Conservation (phyloP, 805 yeast genomes). For the Vanderwaltozyma yarrowii region DNA sequence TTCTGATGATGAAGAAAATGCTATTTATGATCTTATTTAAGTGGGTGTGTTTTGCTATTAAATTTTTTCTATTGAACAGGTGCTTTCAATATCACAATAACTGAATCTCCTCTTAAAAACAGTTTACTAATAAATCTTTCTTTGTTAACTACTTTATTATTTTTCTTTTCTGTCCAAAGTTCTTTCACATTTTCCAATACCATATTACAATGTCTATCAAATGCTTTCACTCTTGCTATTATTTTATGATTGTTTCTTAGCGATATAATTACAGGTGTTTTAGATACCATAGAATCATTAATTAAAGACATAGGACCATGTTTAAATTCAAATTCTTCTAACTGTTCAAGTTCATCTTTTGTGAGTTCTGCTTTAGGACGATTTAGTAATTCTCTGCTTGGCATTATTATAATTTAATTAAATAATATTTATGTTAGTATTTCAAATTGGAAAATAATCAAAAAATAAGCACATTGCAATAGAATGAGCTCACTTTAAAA, state of each 20-base stretch:
- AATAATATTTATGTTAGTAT: slow-evolving; percentile 7
- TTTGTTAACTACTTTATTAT: slow-evolving; percentile 46
- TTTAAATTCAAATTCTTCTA: slow-evolving; percentile 82
- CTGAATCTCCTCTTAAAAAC: slow-evolving; percentile 93
- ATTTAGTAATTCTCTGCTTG: slow-evolving; percentile 51
- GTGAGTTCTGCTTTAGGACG: slow-evolving; percentile 73
- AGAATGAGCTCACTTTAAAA: no score
- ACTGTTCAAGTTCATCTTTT: slow-evolving; percentile 63
- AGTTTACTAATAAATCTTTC: slow-evolving; percentile 81
- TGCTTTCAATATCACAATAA: slow-evolving; percentile 64
- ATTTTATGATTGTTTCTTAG: slow-evolving; percentile 90
- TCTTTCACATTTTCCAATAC: slow-evolving; percentile 88
- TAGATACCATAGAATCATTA: slow-evolving; percentile 69
- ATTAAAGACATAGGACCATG: slow-evolving; percentile 87
- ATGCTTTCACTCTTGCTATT: slow-evolving; percentile 83
- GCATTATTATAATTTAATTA: neutral
- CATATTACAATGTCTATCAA: slow-evolving; percentile 93
- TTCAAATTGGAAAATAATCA: neutral
- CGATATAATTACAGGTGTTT: slow-evolving; percentile 73
- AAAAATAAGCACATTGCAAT: no score
- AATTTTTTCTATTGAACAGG: slow-evolving; percentile 16
- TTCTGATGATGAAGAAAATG: neutral
- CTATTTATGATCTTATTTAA: no score
- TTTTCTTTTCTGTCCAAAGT: slow-evolving; percentile 60
- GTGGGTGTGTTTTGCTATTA: no score